phyloP scores from a whole-genome alignment of 2,329 filamentous ascomycete genomes.

The Graphilbum sp. region DNA sequence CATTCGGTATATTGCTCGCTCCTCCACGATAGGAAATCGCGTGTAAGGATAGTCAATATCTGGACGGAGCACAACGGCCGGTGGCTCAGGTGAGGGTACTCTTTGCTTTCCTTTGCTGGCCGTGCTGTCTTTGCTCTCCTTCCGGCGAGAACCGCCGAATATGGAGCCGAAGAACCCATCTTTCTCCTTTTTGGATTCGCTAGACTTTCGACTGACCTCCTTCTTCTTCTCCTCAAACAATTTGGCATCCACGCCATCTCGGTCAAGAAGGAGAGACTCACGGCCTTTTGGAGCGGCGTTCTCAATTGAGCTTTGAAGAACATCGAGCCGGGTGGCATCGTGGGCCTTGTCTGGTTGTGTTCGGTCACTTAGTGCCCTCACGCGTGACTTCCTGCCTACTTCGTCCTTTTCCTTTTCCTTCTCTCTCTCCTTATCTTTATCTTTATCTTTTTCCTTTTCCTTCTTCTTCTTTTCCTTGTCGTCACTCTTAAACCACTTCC shows the following conservation, averaged over 20 bases:
- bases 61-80: slow-evolving; percentile 54
- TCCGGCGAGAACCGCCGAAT: slow-evolving; percentile 83
- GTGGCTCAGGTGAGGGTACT: slow-evolving; percentile 63
- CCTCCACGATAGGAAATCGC: slow-evolving; percentile 84
- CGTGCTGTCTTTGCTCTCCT: slow-evolving; percentile 55
- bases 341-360: slow-evolving; percentile 36
- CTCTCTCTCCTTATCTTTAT: slow-evolving; percentile 45
- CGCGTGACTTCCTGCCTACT: slow-evolving; percentile 45
- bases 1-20: slow-evolving; percentile 95
- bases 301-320: slow-evolving; percentile 79
- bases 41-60: slow-evolving; percentile 96
- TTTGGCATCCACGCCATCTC: slow-evolving; percentile 54
- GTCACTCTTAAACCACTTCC: slow-evolving; percentile 73
- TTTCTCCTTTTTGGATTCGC: slow-evolving; percentile 75
- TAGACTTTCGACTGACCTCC: slow-evolving; percentile 55
- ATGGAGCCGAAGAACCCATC: slow-evolving; percentile 88
- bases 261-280: slow-evolving; percentile 72
- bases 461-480: slow-evolving; percentile 58
- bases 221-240: slow-evolving; percentile 73
- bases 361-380: slow-evolving; percentile 31
- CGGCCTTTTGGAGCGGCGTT: slow-evolving; percentile 46
- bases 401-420: slow-evolving; percentile 42
- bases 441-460: slow-evolving; percentile 30
- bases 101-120: slow-evolving; percentile 62
- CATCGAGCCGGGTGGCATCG: slow-evolving; percentile 70